Conservation (phyloP, 257 asterid genomes). For the Plantago major region DNA sequence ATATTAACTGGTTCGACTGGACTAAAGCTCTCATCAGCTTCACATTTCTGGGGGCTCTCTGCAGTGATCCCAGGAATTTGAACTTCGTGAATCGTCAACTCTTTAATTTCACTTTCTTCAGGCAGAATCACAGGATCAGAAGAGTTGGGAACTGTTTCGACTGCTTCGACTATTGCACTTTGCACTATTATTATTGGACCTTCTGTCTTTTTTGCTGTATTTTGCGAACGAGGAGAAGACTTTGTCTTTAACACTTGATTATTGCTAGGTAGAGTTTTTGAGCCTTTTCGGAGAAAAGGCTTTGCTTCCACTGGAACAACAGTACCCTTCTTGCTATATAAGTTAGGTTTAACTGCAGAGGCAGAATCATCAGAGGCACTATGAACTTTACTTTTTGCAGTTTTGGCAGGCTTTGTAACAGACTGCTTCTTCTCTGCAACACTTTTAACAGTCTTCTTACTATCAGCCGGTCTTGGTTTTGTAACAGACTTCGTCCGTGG, state of each 20-base stretch:
- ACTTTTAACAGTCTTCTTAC: conserved; percentile 41
- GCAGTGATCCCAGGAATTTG: conserved; percentile 25
- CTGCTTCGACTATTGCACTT: conserved; percentile 24
- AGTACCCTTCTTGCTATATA: conserved; percentile 74
- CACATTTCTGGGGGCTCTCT: conserved; percentile 38
- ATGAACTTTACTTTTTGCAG: conserved; percentile 46
- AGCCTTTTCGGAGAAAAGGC: conserved; percentile 86
- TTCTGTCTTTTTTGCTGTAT: conserved; percentile 30
- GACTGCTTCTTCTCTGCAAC: conserved; percentile 55
- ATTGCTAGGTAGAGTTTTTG: conserved; percentile 48
- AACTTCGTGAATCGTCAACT: conserved; percentile 18
- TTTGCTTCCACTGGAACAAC: conserved; percentile 93
- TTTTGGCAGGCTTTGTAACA: conserved; percentile 41
- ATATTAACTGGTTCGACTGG: conserved; percentile 24
- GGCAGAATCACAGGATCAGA: conserved; percentile 40
- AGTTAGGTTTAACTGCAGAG: conserved; percentile 53
- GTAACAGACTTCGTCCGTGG: conserved; percentile 39
- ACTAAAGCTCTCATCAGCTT: conserved; percentile 37
- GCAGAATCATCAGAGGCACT: conserved; percentile 44
- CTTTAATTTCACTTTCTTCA: conserved; percentile 38
- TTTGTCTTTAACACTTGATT: conserved; percentile 47
- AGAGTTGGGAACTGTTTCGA: conserved; percentile 21
- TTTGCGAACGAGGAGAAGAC: conserved; percentile 40
- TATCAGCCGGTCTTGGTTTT: conserved; percentile 41
- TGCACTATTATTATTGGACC: conserved; percentile 34